Conservation (phyloP, 2,329 filamentous ascomycete species). For the Pestalotiopsis sp. region DNA sequence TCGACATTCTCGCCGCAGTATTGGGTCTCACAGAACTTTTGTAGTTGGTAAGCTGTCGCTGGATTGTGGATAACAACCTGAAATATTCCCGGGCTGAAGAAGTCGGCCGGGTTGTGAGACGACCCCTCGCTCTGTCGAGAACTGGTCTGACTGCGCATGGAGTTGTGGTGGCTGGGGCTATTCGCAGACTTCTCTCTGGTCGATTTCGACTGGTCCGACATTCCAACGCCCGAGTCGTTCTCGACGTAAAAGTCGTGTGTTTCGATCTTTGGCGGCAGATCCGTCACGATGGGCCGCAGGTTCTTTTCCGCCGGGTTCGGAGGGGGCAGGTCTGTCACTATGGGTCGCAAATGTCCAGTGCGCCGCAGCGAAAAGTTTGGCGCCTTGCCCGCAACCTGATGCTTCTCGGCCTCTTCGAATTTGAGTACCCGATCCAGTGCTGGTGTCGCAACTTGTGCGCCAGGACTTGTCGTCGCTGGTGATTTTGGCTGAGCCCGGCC, state of each 20-base stretch:
- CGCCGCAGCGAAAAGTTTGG: background rate
- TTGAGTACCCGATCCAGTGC: background rate
- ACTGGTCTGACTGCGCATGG: background rate
- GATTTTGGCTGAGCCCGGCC: background rate
- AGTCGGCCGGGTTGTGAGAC: slow-evolving; percentile 35
- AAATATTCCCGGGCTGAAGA: slow-evolving; percentile 44
- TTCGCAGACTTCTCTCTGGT: background rate
- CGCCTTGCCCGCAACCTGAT: background rate
- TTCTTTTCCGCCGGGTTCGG: background rate
- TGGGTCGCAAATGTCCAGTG: background rate
- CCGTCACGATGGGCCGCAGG: background rate
- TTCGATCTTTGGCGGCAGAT: background rate
- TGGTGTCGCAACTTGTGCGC: background rate
- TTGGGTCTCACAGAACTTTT: slow-evolving; percentile 41
- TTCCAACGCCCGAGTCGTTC: background rate
- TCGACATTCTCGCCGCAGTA: slow-evolving; percentile 46
- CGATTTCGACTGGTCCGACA: background rate
- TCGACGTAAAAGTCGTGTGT: background rate
- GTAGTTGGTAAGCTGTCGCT: slow-evolving; percentile 43
- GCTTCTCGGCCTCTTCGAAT: background rate
- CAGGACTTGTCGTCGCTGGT: background rate
- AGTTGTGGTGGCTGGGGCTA: background rate
- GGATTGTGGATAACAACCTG: slow-evolving; percentile 44
- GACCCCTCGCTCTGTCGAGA: slow-evolving; percentile 1
- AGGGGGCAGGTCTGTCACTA: background rate